Percentiles rank a stretch among this genome's conserved stretches.
These are phyloP conservation scores for Domatiomyces catenatus DNA, from an alignment of 2,329 filamentous ascomycete species.

Conservation along the genomic window DNA sequence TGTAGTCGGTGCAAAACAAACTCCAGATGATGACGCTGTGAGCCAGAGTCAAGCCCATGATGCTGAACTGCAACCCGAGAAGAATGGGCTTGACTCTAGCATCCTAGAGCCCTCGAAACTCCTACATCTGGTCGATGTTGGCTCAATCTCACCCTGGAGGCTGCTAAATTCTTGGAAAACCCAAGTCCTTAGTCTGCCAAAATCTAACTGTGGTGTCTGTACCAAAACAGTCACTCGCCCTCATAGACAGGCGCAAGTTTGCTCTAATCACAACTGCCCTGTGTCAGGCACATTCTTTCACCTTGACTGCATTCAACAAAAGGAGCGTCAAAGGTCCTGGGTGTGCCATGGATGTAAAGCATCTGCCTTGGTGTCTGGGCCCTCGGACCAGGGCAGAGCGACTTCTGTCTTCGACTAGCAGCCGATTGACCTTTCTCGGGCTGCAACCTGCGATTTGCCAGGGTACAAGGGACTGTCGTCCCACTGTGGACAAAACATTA, in stretches of 20 bases:
- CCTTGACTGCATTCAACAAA: conserved; percentile 5
- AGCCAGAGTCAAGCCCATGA: not conserved
- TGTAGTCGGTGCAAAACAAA: not conserved
- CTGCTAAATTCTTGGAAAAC: not conserved
- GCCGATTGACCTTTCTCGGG: not conserved
- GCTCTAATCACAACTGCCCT: conserved; percentile 6
- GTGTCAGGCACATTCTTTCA: conserved; percentile 9
- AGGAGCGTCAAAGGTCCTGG: not conserved
- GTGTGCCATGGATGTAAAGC: not conserved
- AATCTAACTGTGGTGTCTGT: conserved; percentile 7
- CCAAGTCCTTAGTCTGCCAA: not conserved
- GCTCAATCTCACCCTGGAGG: not conserved
- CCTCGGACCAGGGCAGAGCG: not conserved
- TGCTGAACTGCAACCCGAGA: not conserved
- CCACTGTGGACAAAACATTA: too few species aligned
- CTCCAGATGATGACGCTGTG: not conserved
- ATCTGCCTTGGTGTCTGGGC: not conserved
- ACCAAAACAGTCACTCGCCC: conserved; percentile 1
- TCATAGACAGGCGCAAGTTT: conserved; percentile 5
- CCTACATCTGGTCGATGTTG: not conserved
- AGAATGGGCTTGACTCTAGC: not conserved
- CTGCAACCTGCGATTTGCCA: not conserved
- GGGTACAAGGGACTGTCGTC: too few species aligned
- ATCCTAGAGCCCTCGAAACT: not conserved
- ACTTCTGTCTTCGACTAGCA: not conserved